Conservation (phyloP, 2,329 filamentous ascomycete genomes). For the Hawksworthiomyces lignivorus region DNA sequence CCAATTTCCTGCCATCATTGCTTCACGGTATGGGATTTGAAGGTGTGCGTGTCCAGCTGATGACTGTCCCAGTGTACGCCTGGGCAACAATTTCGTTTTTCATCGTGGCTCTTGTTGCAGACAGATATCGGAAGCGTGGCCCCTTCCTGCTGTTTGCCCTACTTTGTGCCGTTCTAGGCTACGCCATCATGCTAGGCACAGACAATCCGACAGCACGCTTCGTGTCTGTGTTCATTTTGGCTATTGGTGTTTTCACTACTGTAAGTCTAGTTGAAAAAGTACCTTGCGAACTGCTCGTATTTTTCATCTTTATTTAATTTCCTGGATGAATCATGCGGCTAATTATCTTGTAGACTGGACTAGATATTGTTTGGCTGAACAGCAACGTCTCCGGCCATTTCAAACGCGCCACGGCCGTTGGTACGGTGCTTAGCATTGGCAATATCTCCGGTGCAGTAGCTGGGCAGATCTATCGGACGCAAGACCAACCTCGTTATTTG, state of each 20-base stretch:
- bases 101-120: constrained; percentile 47
- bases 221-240: constrained; percentile 10
- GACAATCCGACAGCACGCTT: constrained; percentile 6
- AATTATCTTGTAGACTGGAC: constrained; percentile 2
- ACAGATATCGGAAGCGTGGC: constrained; percentile 29
- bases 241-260: constrained; percentile 7
- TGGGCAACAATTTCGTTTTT: constrained; percentile 56
- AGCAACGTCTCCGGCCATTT: constrained; percentile 10
- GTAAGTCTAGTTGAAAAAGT: too few relatives aligned
- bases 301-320: too few relatives aligned
- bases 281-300: too few relatives aligned
- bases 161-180: constrained; percentile 6
- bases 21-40: constrained; percentile 54
- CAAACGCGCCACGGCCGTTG: constrained; percentile 10
- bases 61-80: constrained; percentile 62
- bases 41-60: constrained; percentile 49
- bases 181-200: constrained; percentile 7
- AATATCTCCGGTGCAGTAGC: constrained; percentile 7
- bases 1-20: constrained; percentile 62
- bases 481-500: constrained; percentile 5
- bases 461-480: constrained; percentile 9
- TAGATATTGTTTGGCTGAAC: constrained; percentile 12
- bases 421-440: constrained; percentile 8
- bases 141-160: not conserved
- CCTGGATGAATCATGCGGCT: too few relatives aligned